These are phyloP conservation scores for Penicillium ucsense DNA, from an alignment of 495 filamentous ascomycete genomes.

Conservation along the genomic window DNA sequence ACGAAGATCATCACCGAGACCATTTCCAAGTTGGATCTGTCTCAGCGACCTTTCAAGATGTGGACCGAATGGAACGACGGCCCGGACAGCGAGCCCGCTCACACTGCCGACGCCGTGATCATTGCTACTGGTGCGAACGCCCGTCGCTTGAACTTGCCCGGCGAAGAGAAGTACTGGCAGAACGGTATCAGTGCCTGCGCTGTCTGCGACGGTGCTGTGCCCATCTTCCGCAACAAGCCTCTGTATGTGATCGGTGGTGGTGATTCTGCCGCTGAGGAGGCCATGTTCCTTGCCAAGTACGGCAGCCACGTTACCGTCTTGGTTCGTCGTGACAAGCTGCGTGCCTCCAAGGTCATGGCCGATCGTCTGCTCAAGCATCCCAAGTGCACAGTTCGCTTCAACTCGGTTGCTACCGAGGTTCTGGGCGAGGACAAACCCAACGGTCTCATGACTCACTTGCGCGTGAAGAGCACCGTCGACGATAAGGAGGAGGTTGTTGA, in stretches of 20 bases:
- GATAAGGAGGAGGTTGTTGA: conserved; percentile 72
- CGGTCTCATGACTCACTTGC: conserved; percentile 76
- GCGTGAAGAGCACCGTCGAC: conserved; percentile 66
- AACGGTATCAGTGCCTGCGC: conserved; percentile 93
- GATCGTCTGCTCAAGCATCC: conserved; percentile 69
- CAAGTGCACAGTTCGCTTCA: conserved; percentile 83
- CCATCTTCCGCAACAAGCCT: conserved; percentile 93
- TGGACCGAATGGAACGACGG: conserved; percentile 77
- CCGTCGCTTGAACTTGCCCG: conserved; percentile 67
- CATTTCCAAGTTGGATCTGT: conserved; percentile 79
- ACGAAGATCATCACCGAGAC: conserved; percentile 89
- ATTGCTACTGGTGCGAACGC: conserved; percentile 94
- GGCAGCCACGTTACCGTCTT: conserved; percentile 88
- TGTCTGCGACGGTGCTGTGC: conserved; percentile 94
- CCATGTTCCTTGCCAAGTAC: conserved; percentile 96
- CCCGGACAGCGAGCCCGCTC: conserved; percentile 47
- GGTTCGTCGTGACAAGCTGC: conserved; percentile 74
- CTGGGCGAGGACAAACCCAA: conserved; percentile 65
- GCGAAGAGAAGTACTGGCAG: conserved; percentile 94
- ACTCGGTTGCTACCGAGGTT: conserved; percentile 70
- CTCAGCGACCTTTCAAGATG: conserved; percentile 79
- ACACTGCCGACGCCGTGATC: conserved; percentile 85
- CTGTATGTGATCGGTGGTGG: conserved; percentile 94
- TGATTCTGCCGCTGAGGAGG: conserved; percentile 95
- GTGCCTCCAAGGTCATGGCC: conserved; percentile 88